These are phyloP conservation scores for Candida pseudocylindracea DNA, from an alignment of 1,139 yeast species.

Conservation along the genomic window DNA sequence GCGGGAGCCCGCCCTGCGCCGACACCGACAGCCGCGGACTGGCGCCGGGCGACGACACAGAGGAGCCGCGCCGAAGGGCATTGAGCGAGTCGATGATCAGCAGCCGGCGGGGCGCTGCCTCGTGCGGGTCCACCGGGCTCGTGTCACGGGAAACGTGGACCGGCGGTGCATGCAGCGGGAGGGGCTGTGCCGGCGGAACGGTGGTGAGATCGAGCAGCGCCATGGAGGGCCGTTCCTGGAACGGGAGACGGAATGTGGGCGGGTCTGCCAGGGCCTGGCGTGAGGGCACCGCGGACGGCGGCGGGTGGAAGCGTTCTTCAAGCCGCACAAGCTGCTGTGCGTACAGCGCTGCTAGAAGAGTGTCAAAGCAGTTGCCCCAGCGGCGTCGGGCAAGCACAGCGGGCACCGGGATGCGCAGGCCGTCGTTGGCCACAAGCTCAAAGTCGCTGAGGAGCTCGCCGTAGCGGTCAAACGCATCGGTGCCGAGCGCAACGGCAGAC, in stretches of 20 bases:
- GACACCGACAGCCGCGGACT: no score
- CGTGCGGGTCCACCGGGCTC: no score
- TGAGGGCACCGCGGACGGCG: not conserved
- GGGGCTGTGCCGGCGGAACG: no score
- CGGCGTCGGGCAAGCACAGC: conserved; percentile 35
- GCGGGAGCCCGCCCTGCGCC: no score
- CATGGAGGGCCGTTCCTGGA: conserved; percentile 26
- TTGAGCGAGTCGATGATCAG: no score
- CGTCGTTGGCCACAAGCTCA: conserved; percentile 44
- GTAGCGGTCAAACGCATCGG: conserved; percentile 48
- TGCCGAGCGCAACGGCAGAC: conserved; percentile 53
- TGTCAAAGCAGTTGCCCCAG: conserved; percentile 55
- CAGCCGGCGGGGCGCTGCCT: no score
- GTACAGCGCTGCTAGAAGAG: conserved; percentile 36
- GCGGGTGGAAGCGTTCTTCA: conserved; percentile 7
- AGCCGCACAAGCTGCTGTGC: conserved; percentile 30
- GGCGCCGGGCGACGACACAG: no score
- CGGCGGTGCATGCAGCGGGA: no score
- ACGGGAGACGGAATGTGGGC: conserved; percentile 40
- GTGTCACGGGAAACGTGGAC: no score
- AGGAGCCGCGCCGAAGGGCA: no score
- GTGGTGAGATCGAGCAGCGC: no score
- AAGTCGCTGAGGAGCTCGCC: conserved; percentile 47
- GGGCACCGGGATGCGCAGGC: conserved; percentile 42
- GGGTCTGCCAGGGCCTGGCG: conserved; percentile 6